phyloP scores from a whole-genome alignment of 169 alveolate genomes.

The Plasmodium berghei region DNA sequence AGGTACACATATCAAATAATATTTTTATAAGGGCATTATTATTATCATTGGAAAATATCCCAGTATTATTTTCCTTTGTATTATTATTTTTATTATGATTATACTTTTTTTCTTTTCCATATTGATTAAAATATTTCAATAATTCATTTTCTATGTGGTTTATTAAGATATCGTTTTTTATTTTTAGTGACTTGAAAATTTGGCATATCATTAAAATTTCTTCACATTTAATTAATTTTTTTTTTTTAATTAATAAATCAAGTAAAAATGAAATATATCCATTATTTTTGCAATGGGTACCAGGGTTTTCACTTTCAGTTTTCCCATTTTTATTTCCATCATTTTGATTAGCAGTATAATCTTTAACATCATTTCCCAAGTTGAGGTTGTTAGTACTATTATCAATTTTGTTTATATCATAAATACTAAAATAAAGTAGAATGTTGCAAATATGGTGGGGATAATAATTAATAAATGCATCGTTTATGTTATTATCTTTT shows the following conservation, averaged over 20 bases:
- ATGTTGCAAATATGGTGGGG: slow-evolving; percentile 74
- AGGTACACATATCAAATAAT: slow-evolving; percentile 70
- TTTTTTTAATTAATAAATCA: slow-evolving; percentile 50
- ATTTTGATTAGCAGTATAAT: not conserved
- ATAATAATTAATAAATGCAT: slow-evolving; percentile 12
- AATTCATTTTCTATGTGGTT: slow-evolving; percentile 40
- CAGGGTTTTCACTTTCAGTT: not conserved
- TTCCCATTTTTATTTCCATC: not conserved
- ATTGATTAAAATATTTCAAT: slow-evolving; percentile 15
- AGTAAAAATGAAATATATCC: slow-evolving; percentile 16
- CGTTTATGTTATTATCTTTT: not conserved
- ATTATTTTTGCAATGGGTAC: not conserved
- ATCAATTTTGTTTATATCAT: slow-evolving; percentile 18
- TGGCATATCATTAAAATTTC: slow-evolving; percentile 71
- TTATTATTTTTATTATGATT: not conserved
- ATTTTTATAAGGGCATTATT: slow-evolving; percentile 44
- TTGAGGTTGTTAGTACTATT: not conserved
- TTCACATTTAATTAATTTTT: slow-evolving; percentile 40
- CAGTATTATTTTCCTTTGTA: not conserved
- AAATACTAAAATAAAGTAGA: slow-evolving; percentile 57
- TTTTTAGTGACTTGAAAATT: slow-evolving; percentile 56
- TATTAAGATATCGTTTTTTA: slow-evolving; percentile 36
- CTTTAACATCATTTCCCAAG: not conserved
- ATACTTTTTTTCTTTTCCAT: not conserved
- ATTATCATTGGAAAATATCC: not conserved